Base-by-base conservation (phyloP, 768 basidiomycete species). In the Rhizopogon vesiculosus region DNA sequence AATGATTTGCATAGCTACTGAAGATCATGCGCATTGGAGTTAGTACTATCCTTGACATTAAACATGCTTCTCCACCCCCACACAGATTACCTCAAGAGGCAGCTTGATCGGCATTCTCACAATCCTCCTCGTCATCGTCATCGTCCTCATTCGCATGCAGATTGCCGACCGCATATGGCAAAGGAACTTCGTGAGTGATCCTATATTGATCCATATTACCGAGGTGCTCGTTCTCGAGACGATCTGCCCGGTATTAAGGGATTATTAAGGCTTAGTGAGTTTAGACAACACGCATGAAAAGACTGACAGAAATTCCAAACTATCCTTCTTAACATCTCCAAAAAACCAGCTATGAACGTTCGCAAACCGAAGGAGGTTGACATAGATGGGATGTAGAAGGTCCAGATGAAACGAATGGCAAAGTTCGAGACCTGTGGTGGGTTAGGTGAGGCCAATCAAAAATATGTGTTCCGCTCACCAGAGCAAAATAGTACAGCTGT, bases 121-220 rank as follows among this genome's bases (percentile, higher is more conserved):
- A 38, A 33, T 75, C 72, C 0, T 72, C 74, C 15, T 80, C 78
- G 10, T 72, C 73, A 5, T 75, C 78, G 15, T 79, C 78, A 22
- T 77, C 79, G 33, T 72, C 74, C 44, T 72, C 77, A 35, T 73
- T 69, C 45, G 82, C 78, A 44, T 73, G 65, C 4, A 60, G 63
- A 31, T 60, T 55, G 45, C 86, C 81, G 52, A 86, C 72, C 1
- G 73, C 66, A 68, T 95, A 96, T 2, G 92, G 93, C 35, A 97
- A 71, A 0, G 91, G 89, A 13, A 93, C 84, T 63, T 97, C 93
- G 25, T 87, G 78, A 1, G 89, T 92, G 42, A 90, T 84, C 22
- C 93, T 91, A 68, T 92, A 96, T 62, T 93, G 92, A 78, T 92
- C 91, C 69, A 90, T 83, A 68, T 97, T 97, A 76, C 91, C 90